Conservation (phyloP, 2,329 filamentous ascomycete genomes). For the Acrocalymma vagum region DNA sequence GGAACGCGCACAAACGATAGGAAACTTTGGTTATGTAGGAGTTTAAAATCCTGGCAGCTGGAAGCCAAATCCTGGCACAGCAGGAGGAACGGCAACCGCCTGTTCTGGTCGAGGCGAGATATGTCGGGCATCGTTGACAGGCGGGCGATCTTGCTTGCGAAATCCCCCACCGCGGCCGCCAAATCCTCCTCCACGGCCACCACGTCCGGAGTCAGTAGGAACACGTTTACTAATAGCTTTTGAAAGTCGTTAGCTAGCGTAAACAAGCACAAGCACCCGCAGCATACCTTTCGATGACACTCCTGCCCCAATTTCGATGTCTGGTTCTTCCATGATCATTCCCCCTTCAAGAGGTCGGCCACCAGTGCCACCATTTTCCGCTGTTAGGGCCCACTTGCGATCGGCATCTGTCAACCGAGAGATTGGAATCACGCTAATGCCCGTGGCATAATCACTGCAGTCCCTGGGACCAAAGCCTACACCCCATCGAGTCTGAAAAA, state of each 20-base stretch:
- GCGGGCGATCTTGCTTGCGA: constrained; percentile 37
- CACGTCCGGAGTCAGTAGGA: constrained; percentile 36
- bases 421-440: constrained; percentile 93
- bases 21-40: constrained; percentile 1
- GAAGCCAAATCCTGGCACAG: constrained; percentile 65
- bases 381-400: constrained; percentile 95
- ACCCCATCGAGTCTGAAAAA: constrained; percentile 87
- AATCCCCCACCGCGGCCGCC: constrained; percentile 25
- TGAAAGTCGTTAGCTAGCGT: constrained; percentile 17
- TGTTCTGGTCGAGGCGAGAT: constrained; percentile 43
- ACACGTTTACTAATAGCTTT: constrained; percentile 48
- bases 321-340: constrained; percentile 93
- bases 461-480: constrained; percentile 97
- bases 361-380: constrained; percentile 91
- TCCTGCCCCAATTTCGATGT: constrained; percentile 97
- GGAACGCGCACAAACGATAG: background rate
- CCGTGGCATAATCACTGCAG: constrained; percentile 93
- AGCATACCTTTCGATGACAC: constrained; percentile 85
- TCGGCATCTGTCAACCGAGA: constrained; percentile 93
- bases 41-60: constrained; percentile 46
- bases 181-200: constrained; percentile 20
- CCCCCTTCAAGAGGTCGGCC: constrained; percentile 81
- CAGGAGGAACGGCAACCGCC: constrained; percentile 61
- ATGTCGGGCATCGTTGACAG: constrained; percentile 39
- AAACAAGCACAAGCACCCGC: background rate